Evolutionary conservation across 345 rosid genomes (phyloP).

Genomic region (Eucalyptus marginata): DNA sequence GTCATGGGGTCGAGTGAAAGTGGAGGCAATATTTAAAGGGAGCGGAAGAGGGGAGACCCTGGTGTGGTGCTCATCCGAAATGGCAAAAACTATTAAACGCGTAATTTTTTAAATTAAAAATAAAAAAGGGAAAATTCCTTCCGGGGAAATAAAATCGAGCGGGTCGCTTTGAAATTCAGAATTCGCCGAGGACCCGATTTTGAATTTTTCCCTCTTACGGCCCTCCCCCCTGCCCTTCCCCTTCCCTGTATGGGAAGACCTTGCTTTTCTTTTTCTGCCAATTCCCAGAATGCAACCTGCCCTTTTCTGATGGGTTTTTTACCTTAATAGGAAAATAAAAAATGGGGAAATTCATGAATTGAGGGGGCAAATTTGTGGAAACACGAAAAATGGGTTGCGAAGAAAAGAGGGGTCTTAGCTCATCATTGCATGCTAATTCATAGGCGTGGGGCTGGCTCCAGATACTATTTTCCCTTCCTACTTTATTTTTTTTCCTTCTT

Average conservation of each 20-base stretch:
- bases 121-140: background rate
- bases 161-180: background rate
- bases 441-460: background rate
- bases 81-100: background rate
- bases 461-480: background rate
- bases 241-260: background rate
- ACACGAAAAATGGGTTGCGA: background rate
- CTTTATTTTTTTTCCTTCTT: background rate
- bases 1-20: background rate
- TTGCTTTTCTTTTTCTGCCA: background rate
- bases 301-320: background rate
- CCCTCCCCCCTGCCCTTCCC: background rate
- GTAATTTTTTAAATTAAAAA: background rate
- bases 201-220: background rate
- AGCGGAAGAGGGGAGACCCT: background rate
- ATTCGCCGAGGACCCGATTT: background rate
- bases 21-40: background rate
- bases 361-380: background rate
- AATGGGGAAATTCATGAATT: background rate
- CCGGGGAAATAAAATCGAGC: background rate
- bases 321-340: background rate
- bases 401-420: background rate
- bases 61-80: background rate
- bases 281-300: background rate
- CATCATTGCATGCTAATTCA: background rate